Evolutionary conservation across 108 stramenopile genomes (phyloP).

Genomic region (Seminavis robusta): DNA sequence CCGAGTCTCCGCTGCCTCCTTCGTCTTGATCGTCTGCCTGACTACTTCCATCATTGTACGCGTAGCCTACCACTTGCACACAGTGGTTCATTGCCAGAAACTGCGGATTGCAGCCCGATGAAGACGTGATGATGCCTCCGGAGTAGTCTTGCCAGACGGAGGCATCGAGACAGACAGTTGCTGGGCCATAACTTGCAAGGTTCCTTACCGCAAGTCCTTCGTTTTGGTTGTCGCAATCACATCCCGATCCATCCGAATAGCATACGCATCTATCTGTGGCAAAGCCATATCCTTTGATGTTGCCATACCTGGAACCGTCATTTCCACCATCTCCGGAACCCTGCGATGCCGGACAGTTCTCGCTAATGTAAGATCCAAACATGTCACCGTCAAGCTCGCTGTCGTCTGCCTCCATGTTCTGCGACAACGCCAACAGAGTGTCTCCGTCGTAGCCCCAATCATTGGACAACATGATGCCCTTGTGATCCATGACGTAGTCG

Average conservation of each 20-base stretch:
- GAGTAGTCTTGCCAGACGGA: slow-evolving; percentile 77
- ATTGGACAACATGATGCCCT: slow-evolving; percentile 58
- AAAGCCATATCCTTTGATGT: slow-evolving; percentile 83
- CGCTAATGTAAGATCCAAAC: slow-evolving; percentile 13
- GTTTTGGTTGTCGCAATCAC: slow-evolving; percentile 78
- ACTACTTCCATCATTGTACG: slow-evolving; percentile 41
- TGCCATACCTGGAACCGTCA: slow-evolving; percentile 51
- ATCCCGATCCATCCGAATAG: slow-evolving; percentile 82
- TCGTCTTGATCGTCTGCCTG: slow-evolving; percentile 15
- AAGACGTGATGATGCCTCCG: slow-evolving; percentile 82
- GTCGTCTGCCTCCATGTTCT: slow-evolving; percentile 46
- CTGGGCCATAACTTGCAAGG: slow-evolving; percentile 82
- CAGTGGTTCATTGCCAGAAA: slow-evolving; percentile 89
- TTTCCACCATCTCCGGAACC: slow-evolving; percentile 56
- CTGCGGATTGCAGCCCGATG: slow-evolving; percentile 57
- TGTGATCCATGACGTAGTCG: slow-evolving; percentile 78
- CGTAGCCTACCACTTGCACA: slow-evolving; percentile 84
- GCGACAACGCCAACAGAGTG: slow-evolving; percentile 55
- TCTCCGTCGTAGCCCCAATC: slow-evolving; percentile 60
- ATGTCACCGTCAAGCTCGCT: slow-evolving; percentile 31
- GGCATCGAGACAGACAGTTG: slow-evolving; percentile 83
- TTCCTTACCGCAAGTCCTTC: slow-evolving; percentile 76
- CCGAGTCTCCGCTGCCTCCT: slow-evolving; percentile 22
- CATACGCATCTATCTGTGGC: slow-evolving; percentile 84
- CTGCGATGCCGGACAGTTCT: slow-evolving; percentile 10